Evolutionary conservation across 208 protist genomes (phyloP).

Genomic region (Trypanosoma boissoni): DNA sequence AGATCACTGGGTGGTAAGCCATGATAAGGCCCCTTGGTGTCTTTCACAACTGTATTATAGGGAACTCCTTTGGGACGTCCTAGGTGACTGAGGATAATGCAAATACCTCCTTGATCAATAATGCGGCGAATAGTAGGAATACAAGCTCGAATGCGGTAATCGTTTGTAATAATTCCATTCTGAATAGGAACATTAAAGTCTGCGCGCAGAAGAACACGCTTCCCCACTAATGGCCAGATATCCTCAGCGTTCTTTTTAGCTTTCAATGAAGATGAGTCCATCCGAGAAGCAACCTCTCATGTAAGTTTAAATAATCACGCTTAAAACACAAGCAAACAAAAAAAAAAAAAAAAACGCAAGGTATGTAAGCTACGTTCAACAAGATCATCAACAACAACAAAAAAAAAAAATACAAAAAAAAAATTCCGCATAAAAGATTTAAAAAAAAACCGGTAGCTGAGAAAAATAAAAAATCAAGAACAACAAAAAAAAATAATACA

Average conservation of each 20-base stretch:
- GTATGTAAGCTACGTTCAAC: too few relatives aligned
- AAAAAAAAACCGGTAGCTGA: too few relatives aligned
- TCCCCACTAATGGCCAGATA: conserved; percentile 87
- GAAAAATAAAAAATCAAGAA: neutral
- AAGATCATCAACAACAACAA: too few relatives aligned
- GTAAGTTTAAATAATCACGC: neutral
- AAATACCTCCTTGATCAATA: conserved; percentile 90
- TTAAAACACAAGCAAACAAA: neutral
- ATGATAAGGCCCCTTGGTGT: conserved; percentile 30
- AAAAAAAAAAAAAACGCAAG: too few relatives aligned
- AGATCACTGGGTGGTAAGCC: conserved; percentile 37
- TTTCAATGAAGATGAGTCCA: conserved; percentile 32
- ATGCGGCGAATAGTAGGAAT: conserved; percentile 96
- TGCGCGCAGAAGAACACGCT: conserved; percentile 94
- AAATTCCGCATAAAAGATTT: too few relatives aligned
- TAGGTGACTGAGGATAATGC: conserved; percentile 95
- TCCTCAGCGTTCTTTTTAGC: conserved; percentile 83
- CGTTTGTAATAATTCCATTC: conserved; percentile 91
- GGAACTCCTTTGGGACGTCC: conserved; percentile 95
- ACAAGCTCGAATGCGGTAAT: conserved; percentile 92
- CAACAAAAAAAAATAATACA: neutral
- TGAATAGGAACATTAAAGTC: conserved; percentile 97
- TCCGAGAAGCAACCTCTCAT: conserved; percentile 10
- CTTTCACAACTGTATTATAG: conserved; percentile 30
- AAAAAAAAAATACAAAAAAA: too few relatives aligned